Evolutionary conservation across 2,329 filamentous ascomycete genomes (phyloP), one percentile per base, ranked within the genome.

Genomic region (Pyrenophora tritici-repentis): DNA sequence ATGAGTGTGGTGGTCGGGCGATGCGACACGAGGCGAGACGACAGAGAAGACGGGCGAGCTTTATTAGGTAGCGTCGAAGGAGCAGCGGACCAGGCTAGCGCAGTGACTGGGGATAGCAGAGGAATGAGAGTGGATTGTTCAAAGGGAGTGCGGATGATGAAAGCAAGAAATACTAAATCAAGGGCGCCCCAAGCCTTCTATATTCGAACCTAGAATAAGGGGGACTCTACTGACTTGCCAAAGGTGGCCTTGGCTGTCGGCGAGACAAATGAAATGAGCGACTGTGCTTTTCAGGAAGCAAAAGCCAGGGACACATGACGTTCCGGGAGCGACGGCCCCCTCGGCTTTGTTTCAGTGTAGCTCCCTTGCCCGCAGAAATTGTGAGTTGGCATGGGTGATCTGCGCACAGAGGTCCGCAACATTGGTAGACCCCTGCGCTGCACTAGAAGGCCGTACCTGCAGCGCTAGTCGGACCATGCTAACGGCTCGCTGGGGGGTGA

Each of bases 261-360:
- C 67, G 65, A 73, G 66, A 72, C 69, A 70, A 67, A 66, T 69
- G 62, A 73, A 73, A 73, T 73, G 66, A 70, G 67, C 55, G 65
- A 65, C 66, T 59, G 65, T 69, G 66, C 64, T 65, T 66, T 66
- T 62, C 61, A 59, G 58, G 56, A 57, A 66, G 60, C 64, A 61
- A 63, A 70, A 68, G 63, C 65, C 48, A 37, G 62, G 63, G 63
- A 64, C 65, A 65, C 70, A 73, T 73, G 71, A 73, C 71, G 70
- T 73, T 67, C 69, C 70, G 70, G 62, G 65, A 63, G 57, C 59
- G 68, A 71, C 68, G 67, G 68, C 62, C 55, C 68, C 63, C 65
- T 68, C 67, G 65, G 66, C 65, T 61, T 29, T 71, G 69, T 73
- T 71, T 71, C 68, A 71, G 67, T 42, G 62, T 63, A 53, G 56